Conservation (phyloP, 495 filamentous ascomycete species). For the Daldinia caldariorum region DNA sequence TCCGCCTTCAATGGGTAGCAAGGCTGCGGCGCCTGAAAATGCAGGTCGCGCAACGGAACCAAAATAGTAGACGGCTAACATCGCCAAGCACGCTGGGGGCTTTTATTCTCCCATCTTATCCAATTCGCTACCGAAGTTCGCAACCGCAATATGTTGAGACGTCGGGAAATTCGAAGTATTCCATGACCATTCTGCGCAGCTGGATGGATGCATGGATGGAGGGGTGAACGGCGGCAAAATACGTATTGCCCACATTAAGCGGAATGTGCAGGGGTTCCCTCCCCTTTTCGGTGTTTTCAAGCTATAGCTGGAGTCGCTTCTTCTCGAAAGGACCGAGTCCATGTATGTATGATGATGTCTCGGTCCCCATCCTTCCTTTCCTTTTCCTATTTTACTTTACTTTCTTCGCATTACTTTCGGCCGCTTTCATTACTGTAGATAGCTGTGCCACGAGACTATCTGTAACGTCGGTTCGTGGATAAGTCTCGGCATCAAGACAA, state of each 20-base stretch:
- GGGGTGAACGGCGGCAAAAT: constrained; percentile 45
- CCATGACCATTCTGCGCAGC: constrained; percentile 41
- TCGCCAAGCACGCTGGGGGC: constrained; percentile 36
- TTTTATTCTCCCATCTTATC: constrained; percentile 38
- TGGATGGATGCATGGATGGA: constrained; percentile 39
- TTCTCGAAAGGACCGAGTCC: constrained; percentile 43
- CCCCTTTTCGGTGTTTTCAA: constrained; percentile 40
- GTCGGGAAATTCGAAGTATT: constrained; percentile 36
- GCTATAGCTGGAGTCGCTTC: constrained; percentile 32
- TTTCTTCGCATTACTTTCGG: constrained; percentile 16
- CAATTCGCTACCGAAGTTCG: constrained; percentile 40
- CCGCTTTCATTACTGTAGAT: constrained; percentile 30
- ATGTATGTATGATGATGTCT: constrained; percentile 46
- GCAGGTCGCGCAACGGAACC: constrained; percentile 27
- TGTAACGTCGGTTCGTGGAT: constrained; percentile 41
- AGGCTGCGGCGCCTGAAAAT: constrained; percentile 34
- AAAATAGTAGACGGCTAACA: constrained; percentile 39
- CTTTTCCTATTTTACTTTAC: constrained; percentile 5
- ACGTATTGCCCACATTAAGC: constrained; percentile 46
- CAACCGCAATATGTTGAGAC: constrained; percentile 40
- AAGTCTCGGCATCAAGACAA: constrained; percentile 41
- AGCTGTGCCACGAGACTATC: constrained; percentile 42
- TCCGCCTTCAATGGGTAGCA: constrained; percentile 26
- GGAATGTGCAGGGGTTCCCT: constrained; percentile 35
- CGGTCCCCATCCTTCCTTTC: constrained; percentile 37